Evolutionary conservation across 1,284 basidiomycete species (phyloP), one percentile per base, ranked within the genome.

Genomic region (Meira miltonrushii): DNA sequence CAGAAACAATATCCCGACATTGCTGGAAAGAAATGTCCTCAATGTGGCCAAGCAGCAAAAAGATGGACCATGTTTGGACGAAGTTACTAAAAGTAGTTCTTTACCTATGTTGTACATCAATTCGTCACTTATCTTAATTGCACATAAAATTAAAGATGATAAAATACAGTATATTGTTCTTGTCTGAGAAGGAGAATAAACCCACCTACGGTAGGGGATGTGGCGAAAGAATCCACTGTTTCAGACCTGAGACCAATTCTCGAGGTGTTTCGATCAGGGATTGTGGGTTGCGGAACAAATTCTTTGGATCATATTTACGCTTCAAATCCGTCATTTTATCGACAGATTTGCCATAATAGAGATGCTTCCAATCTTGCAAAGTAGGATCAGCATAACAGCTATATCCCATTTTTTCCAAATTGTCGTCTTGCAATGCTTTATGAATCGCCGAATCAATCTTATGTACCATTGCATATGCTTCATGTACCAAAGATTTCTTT

Each of bases 1-100:
- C 94, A 98, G 81, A 83, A 82, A n/a, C 66, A 71, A 52, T 78
- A 68, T 53, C 68, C 68, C 10, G 58, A 67, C 19, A 61, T 78
- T 46, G 64, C 60, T 48, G 74, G 74, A 25, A 59, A 61, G 23
- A 67, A 66, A 62, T 78, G 75, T 57, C 74, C 75, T 21, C 71
- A 74, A 64, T 77, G 75, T 49, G 71, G 67, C 13, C 56, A 47
- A 49, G 65, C 67, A 10, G 72, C 75, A 2, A 78, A 78, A 67
- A 55, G 74, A 37, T 78, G 75, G 75, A 75, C 75, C 57, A 78
- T 78, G 75, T 78, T 78, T 54, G 75, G 75, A 50, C 65, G 75
- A 48, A 65, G 61, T 47, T 76, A 76, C 60, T 76, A 48, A 23
- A 48, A 15, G 40, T 43, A 11, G 40, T 15, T 43, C 10, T 40